Base-by-base conservation (phyloP, 2,329 filamentous ascomycete genomes). In the Fonsecaea nubica region DNA sequence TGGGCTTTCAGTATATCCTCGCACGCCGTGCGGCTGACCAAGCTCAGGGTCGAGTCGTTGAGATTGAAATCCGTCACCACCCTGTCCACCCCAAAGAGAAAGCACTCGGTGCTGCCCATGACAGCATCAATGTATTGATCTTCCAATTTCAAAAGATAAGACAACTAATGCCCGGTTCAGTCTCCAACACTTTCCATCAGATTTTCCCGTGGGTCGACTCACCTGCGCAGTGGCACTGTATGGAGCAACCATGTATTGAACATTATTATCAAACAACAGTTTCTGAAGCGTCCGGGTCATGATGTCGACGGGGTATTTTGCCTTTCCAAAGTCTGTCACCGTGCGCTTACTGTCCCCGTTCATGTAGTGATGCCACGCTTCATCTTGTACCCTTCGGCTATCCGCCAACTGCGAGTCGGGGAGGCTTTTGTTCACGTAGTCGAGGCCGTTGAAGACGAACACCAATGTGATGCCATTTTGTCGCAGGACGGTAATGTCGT, bases 401-500 rank as follows among this genome's bases (percentile, higher is more conserved):
- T 88, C 85, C 62, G 90, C 84, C 40, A 68, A 68, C 30, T 88
- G 84, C 36, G 77, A 77, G 67, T 85, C 83, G 10, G 82, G 80
- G 55, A 91, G 88, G 74, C 93, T 89, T 74, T 91, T 90, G 64
- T 90, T 91, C 45, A 89, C 88, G 67, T 93, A 86, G 45, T 92
- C 88, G 74, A 97, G 87, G 40, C 95, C 95, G 77, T 94, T 92
- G 79, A 99, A 99, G 59, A 99, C 85, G 77, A 99, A 98, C 69
- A 96, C 82, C 1, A 92, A 92, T n/a, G 83, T 87, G 60, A 96
- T 89, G 21, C 87, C 86, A 73, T 89, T 82, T 54, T 85, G 84
- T 67, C 87, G 86, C 84, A 95, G 92, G 65, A 83, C 82, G 67
- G 90, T 85, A 35, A 99, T 82, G 73, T 96, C 92, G 58, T 86